These are phyloP conservation scores for Jamesozyma piceae DNA, from an alignment of 805 yeast species.

Conservation along the genomic window DNA sequence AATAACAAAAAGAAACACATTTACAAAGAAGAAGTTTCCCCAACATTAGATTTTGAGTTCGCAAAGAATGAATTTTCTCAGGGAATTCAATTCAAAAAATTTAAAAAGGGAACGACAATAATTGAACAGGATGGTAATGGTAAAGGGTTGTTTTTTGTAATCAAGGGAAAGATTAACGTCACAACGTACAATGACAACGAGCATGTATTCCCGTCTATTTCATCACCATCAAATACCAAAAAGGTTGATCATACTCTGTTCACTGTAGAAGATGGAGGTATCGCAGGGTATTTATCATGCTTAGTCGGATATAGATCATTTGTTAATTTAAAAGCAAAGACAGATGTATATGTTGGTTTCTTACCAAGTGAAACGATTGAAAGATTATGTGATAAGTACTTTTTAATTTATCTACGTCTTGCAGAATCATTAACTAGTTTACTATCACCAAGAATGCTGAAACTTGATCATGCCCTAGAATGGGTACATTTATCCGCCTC, in stretches of 20 bases:
- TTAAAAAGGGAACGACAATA: constrained; percentile 44
- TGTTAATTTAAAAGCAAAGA: constrained; percentile 55
- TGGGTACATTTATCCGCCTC: constrained; percentile 94
- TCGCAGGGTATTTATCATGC: constrained; percentile 82
- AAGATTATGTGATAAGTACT: constrained; percentile 61
- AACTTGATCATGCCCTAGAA: constrained; percentile 85
- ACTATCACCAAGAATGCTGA: constrained; percentile 55
- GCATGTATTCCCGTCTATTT: not conserved
- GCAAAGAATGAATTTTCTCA: constrained; percentile 53
- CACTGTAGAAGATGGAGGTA: constrained; percentile 62
- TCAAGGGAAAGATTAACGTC: constrained; percentile 70
- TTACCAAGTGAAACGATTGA: constrained; percentile 56
- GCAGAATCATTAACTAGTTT: constrained; percentile 66
- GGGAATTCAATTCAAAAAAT: constrained; percentile 45
- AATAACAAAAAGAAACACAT: constrained; percentile 10
- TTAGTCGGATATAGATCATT: constrained; percentile 72
- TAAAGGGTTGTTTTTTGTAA: constrained; percentile 70
- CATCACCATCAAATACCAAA: not conserved
- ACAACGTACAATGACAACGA: constrained; percentile 4
- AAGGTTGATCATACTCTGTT: constrained; percentile 31
- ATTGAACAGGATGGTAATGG: constrained; percentile 57
- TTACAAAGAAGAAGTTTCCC: constrained; percentile 19
- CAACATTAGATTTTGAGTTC: constrained; percentile 36
- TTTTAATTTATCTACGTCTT: constrained; percentile 63
- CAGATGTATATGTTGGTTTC: constrained; percentile 61